Percentiles rank a stretch among this genome's conserved stretches.
phyloP scores from a whole-genome alignment of 1,284 basidiomycete species.

The Sutorius eximius region DNA sequence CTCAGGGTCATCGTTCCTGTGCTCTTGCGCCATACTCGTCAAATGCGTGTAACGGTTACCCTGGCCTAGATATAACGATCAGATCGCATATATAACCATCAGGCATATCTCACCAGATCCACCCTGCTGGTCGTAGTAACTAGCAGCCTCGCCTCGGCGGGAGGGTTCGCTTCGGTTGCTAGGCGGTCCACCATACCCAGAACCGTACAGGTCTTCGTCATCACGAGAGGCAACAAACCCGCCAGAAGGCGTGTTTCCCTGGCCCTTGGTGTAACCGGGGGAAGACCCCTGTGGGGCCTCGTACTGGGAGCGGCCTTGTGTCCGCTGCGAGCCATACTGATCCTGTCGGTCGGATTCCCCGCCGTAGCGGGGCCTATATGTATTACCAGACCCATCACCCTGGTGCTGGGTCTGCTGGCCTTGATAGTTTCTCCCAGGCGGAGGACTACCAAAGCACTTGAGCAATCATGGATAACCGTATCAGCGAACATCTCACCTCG shows the following conservation, averaged over 20 bases:
- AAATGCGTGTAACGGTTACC: conserved; percentile 24
- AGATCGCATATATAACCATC: neutral
- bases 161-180: conserved; percentile 2
- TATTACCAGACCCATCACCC: conserved; percentile 6
- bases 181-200: conserved; percentile 12
- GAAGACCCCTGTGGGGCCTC: conserved; percentile 4
- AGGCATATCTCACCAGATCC: conserved; percentile 7
- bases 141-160: conserved; percentile 22
- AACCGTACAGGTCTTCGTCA: conserved; percentile 7
- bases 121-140: conserved; percentile 22
- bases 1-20: conserved; percentile 23
- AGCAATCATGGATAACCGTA: neutral
- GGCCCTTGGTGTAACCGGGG: conserved; percentile 1
- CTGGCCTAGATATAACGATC: conserved; percentile 12
- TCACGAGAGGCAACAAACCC: conserved; percentile 18
- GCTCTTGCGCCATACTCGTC: conserved; percentile 20
- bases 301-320: conserved; percentile 14
- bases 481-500: conserved; percentile 15
- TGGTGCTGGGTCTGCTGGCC: conserved; percentile 4
- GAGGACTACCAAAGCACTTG: conserved; percentile 11
- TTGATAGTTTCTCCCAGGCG: conserved; percentile 16
- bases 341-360: conserved; percentile 8
- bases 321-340: conserved; percentile 12
- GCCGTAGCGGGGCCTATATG: neutral
- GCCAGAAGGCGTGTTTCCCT: conserved; percentile 23